phyloP scores from a whole-genome alignment of 768 basidiomycete species.

The Favolaschia claudopus region DNA sequence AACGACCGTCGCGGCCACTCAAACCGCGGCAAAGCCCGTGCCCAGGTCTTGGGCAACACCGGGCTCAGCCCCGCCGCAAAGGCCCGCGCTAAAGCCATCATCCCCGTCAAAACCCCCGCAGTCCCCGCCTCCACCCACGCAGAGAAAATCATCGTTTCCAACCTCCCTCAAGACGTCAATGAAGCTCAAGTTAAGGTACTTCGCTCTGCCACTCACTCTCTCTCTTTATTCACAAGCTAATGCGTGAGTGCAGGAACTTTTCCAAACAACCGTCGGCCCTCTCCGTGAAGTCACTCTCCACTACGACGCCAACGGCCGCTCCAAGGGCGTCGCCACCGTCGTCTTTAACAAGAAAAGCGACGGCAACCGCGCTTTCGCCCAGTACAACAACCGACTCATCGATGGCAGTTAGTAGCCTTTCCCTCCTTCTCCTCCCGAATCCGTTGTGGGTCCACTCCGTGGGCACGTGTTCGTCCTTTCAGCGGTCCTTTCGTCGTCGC shows the following conservation, averaged over 20 bases:
- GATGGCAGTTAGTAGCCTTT: slow-evolving; percentile 99
- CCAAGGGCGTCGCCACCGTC: slow-evolving; percentile 90
- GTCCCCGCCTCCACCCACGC: slow-evolving; percentile 55
- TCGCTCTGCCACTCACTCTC: slow-evolving; percentile 12
- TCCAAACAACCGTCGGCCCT: slow-evolving; percentile 88
- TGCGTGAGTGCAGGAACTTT: slow-evolving; percentile 76
- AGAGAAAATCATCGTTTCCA: slow-evolving; percentile 96
- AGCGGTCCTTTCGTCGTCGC: slow-evolving; percentile 41
- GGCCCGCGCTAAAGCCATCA: slow-evolving; percentile 57
- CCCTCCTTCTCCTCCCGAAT: slow-evolving; percentile 49
- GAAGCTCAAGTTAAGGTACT: slow-evolving; percentile 92
- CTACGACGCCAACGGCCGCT: slow-evolving; percentile 85
- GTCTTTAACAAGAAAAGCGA: slow-evolving; percentile 88
- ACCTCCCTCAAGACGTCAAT: slow-evolving; percentile 92
- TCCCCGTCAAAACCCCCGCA: slow-evolving; percentile 47
- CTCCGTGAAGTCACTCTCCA: slow-evolving; percentile 84
- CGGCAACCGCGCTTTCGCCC: slow-evolving; percentile 88
- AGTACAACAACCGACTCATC: slow-evolving; percentile 99
- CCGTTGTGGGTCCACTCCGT: slow-evolving; percentile 46
- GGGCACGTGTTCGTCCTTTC: slow-evolving; percentile 27
- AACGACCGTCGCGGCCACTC: slow-evolving; percentile 53
- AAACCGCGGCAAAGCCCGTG: slow-evolving; percentile 55
- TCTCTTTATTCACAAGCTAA: not conserved
- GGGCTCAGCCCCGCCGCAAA: slow-evolving; percentile 56
- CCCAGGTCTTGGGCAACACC: slow-evolving; percentile 67